Conservation (phyloP, 192 early-diverging fungal species). For the Entomortierella parvispora region DNA sequence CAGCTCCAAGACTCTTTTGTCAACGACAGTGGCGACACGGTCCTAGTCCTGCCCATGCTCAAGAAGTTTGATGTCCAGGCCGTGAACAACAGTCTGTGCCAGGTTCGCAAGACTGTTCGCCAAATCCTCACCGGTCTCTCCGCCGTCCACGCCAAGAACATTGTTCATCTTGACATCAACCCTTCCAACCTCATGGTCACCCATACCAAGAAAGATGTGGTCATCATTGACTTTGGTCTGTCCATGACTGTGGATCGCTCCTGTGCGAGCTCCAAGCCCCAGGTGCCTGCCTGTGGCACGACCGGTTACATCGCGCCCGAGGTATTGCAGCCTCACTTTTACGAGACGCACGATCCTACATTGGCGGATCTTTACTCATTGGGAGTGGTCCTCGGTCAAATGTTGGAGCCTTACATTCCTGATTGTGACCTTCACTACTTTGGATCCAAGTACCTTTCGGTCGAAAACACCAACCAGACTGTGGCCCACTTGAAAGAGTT, state of each 20-base stretch:
- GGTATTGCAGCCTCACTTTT: conserved; percentile 47
- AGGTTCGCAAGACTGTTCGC: conserved; percentile 56
- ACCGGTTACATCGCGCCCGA: conserved; percentile 82
- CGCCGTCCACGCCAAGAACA: conserved; percentile 68
- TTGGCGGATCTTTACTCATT: conserved; percentile 75
- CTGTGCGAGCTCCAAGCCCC: conserved; percentile 11
- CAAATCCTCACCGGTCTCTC: conserved; percentile 67
- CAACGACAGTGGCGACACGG: conserved; percentile 66
- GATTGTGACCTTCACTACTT: conserved; percentile 72
- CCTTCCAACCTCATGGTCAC: conserved; percentile 69
- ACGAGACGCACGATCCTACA: conserved; percentile 46
- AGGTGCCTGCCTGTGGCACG: conserved; percentile 65
- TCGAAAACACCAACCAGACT: conserved; percentile 49
- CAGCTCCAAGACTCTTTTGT: conserved; percentile 71
- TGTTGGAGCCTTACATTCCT: conserved; percentile 79
- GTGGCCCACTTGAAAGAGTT: conserved; percentile 40
- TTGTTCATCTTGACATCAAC: conserved; percentile 77
- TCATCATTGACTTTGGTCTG: conserved; percentile 83
- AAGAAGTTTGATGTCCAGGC: conserved; percentile 54
- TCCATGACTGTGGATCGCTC: conserved; percentile 55
- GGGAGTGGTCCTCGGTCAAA: conserved; percentile 80
- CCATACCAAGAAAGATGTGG: conserved; percentile 59
- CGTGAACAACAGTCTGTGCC: conserved; percentile 61
- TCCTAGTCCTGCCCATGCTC: conserved; percentile 73
- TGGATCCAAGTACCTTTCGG: conserved; percentile 66